Percentiles rank a stretch among this genome's conserved stretches.
Conservation (phyloP, 192 early-diverging fungal species). For the Coemansia sp. region DNA sequence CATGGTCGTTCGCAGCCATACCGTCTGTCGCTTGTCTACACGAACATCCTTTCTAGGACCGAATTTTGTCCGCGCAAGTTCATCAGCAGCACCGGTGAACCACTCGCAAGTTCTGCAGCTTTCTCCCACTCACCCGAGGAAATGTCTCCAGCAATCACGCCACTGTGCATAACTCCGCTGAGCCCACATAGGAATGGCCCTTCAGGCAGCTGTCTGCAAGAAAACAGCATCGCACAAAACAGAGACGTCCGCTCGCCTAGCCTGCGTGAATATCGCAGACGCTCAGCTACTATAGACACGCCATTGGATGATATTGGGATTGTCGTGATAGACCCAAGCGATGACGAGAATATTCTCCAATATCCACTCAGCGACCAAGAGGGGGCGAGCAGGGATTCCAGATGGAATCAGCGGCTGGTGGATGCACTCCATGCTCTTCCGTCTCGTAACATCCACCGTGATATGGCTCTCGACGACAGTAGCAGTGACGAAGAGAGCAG, state of each 20-base stretch:
- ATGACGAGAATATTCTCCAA: constrained; percentile 15
- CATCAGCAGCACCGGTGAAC: constrained; percentile 37
- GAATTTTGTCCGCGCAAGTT: constrained; percentile 44
- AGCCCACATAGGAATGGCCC: not conserved
- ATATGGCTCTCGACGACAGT: not conserved
- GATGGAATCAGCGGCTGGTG: constrained; percentile 41
- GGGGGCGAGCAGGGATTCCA: constrained; percentile 21
- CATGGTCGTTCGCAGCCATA: constrained; percentile 56
- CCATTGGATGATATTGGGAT: not conserved
- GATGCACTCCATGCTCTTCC: constrained; percentile 32
- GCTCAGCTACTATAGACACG: constrained; percentile 9
- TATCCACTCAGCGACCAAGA: constrained; percentile 51
- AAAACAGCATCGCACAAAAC: not conserved
- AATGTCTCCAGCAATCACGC: not conserved
- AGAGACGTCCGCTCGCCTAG: not conserved
- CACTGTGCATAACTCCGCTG: constrained; percentile 9
- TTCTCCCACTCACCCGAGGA: constrained; percentile 2
- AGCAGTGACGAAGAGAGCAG: not conserved
- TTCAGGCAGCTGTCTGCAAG: not conserved
- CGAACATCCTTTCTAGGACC: constrained; percentile 20
- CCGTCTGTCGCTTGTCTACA: constrained; percentile 46
- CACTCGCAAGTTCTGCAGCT: constrained; percentile 6
- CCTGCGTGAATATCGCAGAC: constrained; percentile 1
- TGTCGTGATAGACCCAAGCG: not conserved
- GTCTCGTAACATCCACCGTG: constrained; percentile 4